Evolutionary conservation across 257 asterid species (phyloP).

Genomic region (Rauvolfia tetraphylla): DNA sequence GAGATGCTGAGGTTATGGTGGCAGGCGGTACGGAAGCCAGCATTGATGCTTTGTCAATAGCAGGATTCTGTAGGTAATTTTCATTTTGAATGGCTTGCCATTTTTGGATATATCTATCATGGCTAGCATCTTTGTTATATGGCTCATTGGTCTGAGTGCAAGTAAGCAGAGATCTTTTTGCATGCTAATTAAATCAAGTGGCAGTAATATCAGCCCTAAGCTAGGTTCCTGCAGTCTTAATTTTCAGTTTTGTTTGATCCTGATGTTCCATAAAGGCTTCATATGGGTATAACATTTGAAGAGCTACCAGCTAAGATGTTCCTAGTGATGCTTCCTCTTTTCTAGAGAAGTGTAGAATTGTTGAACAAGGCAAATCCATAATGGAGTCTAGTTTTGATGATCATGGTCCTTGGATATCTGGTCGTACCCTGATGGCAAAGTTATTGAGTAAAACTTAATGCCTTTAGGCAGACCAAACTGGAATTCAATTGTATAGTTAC

Average conservation of each 20-base stretch:
- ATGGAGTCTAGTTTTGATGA: not conserved
- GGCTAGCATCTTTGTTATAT: not conserved
- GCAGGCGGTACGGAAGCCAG: slow-evolving; percentile 98
- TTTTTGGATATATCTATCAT: not conserved
- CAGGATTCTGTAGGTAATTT: slow-evolving; percentile 89
- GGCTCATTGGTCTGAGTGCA: not conserved
- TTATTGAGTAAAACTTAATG: not conserved
- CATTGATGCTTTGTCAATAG: slow-evolving; percentile 95
- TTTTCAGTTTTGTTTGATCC: not conserved
- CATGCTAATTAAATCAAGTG: not conserved
- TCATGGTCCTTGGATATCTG: not conserved
- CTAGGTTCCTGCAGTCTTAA: not conserved
- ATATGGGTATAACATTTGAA: not conserved
- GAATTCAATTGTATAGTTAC: not conserved
- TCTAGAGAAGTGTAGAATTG: not conserved
- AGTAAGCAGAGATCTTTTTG: not conserved
- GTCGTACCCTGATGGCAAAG: not conserved
- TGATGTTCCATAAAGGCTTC: not conserved
- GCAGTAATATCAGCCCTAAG: not conserved
- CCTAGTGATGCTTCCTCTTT: not conserved
- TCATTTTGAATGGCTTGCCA: slow-evolving; percentile 5
- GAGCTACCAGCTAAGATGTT: not conserved
- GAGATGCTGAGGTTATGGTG: slow-evolving; percentile 97
- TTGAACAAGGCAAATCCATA: not conserved
- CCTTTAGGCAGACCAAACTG: not conserved